Conservation (phyloP, 208 protist species). For the Leishmania arabica region DNA sequence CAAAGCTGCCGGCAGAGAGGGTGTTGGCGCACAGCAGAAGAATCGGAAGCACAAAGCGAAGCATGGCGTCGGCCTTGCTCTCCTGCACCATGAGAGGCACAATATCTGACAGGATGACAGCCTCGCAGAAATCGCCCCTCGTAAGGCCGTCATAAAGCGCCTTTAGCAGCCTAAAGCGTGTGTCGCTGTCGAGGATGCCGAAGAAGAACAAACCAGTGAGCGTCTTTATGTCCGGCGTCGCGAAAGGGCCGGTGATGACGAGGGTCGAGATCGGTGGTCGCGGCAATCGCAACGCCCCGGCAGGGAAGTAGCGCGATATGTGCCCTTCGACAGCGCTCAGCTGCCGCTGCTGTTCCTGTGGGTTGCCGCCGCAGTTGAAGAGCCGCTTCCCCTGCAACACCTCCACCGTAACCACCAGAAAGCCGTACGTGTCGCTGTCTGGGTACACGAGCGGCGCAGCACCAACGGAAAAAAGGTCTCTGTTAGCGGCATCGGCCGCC, state of each 20-base stretch:
- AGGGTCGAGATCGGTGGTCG: constrained; percentile 36
- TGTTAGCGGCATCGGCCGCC: background rate
- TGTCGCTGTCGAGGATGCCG: constrained; percentile 41
- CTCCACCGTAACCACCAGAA: constrained; percentile 50
- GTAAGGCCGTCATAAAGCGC: constrained; percentile 41
- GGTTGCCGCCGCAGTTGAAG: constrained; percentile 39
- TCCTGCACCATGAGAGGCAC: constrained; percentile 57
- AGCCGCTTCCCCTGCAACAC: constrained; percentile 36
- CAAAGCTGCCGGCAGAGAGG: constrained; percentile 35
- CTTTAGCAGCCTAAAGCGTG: constrained; percentile 42
- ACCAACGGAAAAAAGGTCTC: constrained; percentile 8
- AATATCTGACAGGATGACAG: constrained; percentile 35
- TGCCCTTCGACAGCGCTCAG: constrained; percentile 25
- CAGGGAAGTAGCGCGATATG: constrained; percentile 46
- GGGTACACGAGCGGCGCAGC: constrained; percentile 33
- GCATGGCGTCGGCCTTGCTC: constrained; percentile 39
- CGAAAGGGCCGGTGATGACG: constrained; percentile 42
- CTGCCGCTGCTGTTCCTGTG: constrained; percentile 27
- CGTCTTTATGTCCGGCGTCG: constrained; percentile 40
- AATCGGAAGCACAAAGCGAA: constrained; percentile 56
- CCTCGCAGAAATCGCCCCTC: constrained; percentile 36
- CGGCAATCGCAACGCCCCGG: constrained; percentile 27
- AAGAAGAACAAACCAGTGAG: constrained; percentile 34
- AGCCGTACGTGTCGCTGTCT: constrained; percentile 60
- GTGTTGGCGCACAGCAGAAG: constrained; percentile 37